These are phyloP conservation scores for Geotrichum cucujoidarum DNA, from an alignment of 1,139 yeast genomes.

Conservation along the genomic window DNA sequence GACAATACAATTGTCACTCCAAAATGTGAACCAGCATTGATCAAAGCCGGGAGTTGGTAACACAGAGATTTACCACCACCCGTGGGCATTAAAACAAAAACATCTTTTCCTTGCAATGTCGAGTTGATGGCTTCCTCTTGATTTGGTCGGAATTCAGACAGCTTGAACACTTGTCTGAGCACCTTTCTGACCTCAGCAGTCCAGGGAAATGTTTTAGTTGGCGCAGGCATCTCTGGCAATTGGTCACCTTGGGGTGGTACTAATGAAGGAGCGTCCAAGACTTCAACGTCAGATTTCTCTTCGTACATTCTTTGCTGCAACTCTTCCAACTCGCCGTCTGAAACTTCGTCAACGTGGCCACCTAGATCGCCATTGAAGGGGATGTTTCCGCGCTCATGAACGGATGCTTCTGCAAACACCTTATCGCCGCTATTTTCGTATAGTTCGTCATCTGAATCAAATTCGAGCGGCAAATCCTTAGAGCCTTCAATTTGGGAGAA, in stretches of 20 bases:
- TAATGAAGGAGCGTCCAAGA: too few species aligned
- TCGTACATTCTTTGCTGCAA: background rate
- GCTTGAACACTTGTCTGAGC: constrained; percentile 55
- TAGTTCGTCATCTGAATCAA: constrained; percentile 7
- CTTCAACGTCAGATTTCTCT: constrained; percentile 3
- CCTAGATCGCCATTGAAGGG: background rate
- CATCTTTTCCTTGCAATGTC: constrained; percentile 76
- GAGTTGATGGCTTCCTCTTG: constrained; percentile 85
- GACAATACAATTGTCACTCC: constrained; percentile 93
- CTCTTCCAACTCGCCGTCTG: constrained; percentile 1
- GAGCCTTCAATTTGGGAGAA: too few species aligned
- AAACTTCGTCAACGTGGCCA: background rate
- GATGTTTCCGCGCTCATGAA: too few species aligned
- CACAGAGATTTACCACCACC: constrained; percentile 98
- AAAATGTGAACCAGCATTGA: constrained; percentile 59
- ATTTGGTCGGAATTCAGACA: constrained; percentile 68
- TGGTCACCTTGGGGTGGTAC: background rate
- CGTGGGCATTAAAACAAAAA: constrained; percentile 95
- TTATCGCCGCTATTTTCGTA: too few species aligned
- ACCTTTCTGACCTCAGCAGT: constrained; percentile 58
- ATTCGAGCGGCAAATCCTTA: constrained; percentile 4
- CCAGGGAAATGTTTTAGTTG: constrained; percentile 46
- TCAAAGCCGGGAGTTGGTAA: constrained; percentile 89
- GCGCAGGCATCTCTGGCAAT: background rate
- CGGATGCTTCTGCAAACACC: too few species aligned